A percentile compares a stretch with the other conserved stretches of the same genome.
phyloP scores from a whole-genome alignment of 306 rosid species.

The Glycyrrhiza uralensis region DNA sequence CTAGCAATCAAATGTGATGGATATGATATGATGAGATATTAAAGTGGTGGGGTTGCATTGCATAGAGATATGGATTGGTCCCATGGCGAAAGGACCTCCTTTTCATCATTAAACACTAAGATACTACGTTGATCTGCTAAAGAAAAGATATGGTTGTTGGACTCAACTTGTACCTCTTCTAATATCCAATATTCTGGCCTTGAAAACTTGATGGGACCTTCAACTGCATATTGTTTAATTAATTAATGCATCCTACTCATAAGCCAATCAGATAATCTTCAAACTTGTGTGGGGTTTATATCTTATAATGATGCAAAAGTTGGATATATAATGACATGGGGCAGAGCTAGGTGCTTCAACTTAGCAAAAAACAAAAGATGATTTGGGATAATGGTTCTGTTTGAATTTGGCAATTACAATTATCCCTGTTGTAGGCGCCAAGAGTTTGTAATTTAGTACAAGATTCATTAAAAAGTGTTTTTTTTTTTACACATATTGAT shows the following conservation, averaged over 20 bases:
- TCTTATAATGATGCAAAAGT: background rate
- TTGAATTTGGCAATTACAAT: background rate
- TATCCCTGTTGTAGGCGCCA: background rate
- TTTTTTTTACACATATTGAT: too few relatives aligned
- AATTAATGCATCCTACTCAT: slow-evolving; percentile 4
- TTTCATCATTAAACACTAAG: slow-evolving; percentile 14
- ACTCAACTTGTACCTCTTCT: background rate
- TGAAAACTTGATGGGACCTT: slow-evolving; percentile 22
- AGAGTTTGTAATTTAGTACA: too few relatives aligned
- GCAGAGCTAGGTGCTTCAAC: background rate
- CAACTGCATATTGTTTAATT: slow-evolving; percentile 8
- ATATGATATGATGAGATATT: background rate
- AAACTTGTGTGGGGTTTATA: background rate
- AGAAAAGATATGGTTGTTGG: background rate
- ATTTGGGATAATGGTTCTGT: background rate
- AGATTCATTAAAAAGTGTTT: too few relatives aligned
- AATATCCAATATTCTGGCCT: background rate
- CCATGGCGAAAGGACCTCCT: slow-evolving; percentile 3
- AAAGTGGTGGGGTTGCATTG: slow-evolving; percentile 10
- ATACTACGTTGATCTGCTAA: background rate
- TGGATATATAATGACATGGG: background rate
- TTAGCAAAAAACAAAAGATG: background rate
- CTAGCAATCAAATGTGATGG: background rate
- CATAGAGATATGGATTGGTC: background rate
- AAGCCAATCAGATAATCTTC: background rate